A percentile compares a stretch with the other conserved stretches of the same genome.
These are phyloP conservation scores for Anthostomella pinea DNA, from an alignment of 2,329 filamentous ascomycete genomes.

Conservation along the genomic window DNA sequence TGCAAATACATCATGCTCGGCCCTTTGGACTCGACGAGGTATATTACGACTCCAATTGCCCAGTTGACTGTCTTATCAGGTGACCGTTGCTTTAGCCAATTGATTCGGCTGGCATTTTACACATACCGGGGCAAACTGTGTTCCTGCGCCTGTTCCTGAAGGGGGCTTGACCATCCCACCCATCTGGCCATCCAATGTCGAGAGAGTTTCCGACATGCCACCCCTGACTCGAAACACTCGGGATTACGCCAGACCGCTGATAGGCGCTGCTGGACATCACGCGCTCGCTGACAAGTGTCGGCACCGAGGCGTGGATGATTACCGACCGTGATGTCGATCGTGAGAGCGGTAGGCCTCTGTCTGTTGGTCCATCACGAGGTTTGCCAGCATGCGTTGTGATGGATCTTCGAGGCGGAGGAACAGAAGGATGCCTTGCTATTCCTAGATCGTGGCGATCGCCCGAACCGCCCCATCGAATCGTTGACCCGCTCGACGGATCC, in stretches of 20 bases:
- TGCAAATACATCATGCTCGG: constrained; percentile 1
- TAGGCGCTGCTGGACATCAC: background rate
- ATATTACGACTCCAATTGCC: background rate
- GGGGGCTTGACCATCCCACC: background rate
- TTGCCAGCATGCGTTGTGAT: too few species aligned
- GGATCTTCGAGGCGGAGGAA: too few species aligned
- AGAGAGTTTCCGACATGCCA: background rate
- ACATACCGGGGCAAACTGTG: background rate
- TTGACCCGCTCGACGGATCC: too few species aligned
- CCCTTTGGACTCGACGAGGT: background rate
- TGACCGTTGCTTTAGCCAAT: background rate
- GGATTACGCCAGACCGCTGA: background rate
- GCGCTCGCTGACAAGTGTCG: background rate
- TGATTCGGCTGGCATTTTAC: background rate
- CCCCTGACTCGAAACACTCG: background rate
- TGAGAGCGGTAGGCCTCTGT: too few species aligned
- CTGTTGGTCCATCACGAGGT: too few species aligned
- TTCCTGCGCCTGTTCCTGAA: constrained; percentile 1
- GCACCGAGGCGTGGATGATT: constrained; percentile 1
- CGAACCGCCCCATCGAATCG: too few species aligned
- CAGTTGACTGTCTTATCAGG: background rate
- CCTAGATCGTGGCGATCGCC: too few species aligned
- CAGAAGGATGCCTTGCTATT: too few species aligned
- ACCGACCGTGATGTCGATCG: background rate
- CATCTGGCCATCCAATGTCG: too few species aligned